Evolutionary conservation across 176 grass and related monocot genomes (phyloP).

Genomic region (Triticum aestivum): DNA sequence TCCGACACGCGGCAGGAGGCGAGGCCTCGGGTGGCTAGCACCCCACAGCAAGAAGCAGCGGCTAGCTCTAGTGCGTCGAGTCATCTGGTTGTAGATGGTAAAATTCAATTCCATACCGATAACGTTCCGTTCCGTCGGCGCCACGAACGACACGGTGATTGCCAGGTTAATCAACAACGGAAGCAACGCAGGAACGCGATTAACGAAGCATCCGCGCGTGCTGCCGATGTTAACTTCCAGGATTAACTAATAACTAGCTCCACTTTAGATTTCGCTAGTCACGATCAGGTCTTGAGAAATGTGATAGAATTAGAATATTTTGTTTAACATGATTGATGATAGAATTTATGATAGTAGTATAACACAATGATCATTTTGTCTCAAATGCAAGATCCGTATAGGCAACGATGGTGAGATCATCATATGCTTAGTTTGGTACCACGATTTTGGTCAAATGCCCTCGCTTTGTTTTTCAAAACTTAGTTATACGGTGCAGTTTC

Average conservation of each 20-base stretch:
- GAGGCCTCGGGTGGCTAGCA: slow-evolving; percentile 4
- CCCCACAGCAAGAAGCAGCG: not conserved
- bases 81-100: not conserved
- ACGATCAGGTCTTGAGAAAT: not conserved
- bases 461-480: too few species aligned
- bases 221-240: not conserved
- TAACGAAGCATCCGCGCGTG: not conserved
- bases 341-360: too few species aligned
- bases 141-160: not conserved
- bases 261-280: not conserved
- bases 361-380: too few species aligned
- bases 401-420: too few species aligned
- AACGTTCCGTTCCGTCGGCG: not conserved
- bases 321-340: too few species aligned
- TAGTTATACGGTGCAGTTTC: too few species aligned
- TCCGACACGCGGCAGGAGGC: slow-evolving; percentile 29
- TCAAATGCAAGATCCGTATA: too few species aligned
- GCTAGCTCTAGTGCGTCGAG: not conserved
- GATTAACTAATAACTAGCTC: not conserved
- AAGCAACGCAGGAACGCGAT: not conserved
- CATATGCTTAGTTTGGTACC: too few species aligned
- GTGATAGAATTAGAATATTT: too few species aligned
- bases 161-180: not conserved
- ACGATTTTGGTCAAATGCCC: too few species aligned
- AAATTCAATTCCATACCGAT: not conserved